Percentiles rank a stretch among this genome's conserved stretches.
These are phyloP conservation scores for Microsporum audouinii DNA, from an alignment of 2,329 filamentous ascomycete species.

Conservation along the genomic window DNA sequence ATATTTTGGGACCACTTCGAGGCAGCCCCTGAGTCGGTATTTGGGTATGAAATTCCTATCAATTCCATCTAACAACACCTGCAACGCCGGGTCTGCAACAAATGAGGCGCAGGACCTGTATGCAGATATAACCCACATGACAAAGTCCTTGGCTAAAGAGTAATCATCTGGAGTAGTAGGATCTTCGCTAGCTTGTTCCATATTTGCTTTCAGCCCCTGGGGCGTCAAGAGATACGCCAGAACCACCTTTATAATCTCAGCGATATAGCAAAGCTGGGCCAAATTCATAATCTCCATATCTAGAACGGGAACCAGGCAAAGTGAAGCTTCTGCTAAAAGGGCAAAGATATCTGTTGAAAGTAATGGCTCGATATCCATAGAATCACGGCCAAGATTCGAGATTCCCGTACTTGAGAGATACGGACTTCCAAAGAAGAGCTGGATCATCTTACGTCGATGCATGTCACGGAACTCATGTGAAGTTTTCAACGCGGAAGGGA, in stretches of 20 bases:
- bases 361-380: conserved; percentile 29
- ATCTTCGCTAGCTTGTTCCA: conserved; percentile 17
- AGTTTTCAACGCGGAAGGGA: conserved; percentile 49
- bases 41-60: conserved; percentile 1
- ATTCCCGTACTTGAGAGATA: conserved; percentile 23
- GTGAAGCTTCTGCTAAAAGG: conserved; percentile 68
- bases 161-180: not conserved
- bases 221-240: conserved; percentile 41
- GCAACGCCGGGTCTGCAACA: not conserved
- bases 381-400: conserved; percentile 25
- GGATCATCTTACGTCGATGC: conserved; percentile 59
- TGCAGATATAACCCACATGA: conserved; percentile 26
- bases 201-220: conserved; percentile 18
- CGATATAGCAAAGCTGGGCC: conserved; percentile 74
- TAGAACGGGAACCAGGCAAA: conserved; percentile 57
- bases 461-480: conserved; percentile 57
- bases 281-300: conserved; percentile 66
- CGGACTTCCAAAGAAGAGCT: conserved; percentile 57
- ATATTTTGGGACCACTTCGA: conserved; percentile 56
- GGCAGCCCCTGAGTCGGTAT: conserved; percentile 22
- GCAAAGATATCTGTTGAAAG: conserved; percentile 31
- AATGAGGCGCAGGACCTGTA: conserved; percentile 6
- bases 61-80: not conserved
- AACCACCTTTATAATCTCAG: conserved; percentile 77
- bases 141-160: conserved; percentile 24